Percentiles rank a stretch among this genome's conserved stretches.
Conservation (phyloP, 345 rosid genomes). For the Camelina sativa region DNA sequence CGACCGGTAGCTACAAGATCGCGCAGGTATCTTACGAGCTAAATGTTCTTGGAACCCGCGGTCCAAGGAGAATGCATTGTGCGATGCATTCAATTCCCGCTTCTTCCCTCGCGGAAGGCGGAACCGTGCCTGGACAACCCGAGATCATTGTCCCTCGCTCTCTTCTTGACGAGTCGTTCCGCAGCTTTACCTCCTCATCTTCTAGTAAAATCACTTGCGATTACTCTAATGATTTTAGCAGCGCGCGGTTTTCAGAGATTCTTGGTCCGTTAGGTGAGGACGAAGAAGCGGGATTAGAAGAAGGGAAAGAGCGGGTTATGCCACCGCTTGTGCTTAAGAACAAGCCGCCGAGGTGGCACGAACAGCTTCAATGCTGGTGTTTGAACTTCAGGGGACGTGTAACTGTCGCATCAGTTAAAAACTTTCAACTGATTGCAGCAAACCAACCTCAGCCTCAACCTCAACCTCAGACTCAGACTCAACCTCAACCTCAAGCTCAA, state of each 20-base stretch:
- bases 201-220: conserved; percentile 64
- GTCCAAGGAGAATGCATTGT: conserved; percentile 96
- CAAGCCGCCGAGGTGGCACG: conserved; percentile 96
- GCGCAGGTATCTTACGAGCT: conserved; percentile 88
- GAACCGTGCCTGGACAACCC: conserved; percentile 83
- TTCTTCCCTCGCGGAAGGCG: conserved; percentile 74
- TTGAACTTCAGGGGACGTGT: conserved; percentile 93
- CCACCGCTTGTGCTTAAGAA: conserved; percentile 74
- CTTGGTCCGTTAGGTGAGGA: conserved; percentile 61
- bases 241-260: conserved; percentile 86
- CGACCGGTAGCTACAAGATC: conserved; percentile 83
- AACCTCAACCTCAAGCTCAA: conserved; percentile 52
- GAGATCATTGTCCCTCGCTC: conserved; percentile 73
- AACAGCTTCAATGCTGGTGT: conserved; percentile 98
- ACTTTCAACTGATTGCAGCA: conserved; percentile 90
- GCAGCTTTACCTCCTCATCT: conserved; percentile 67
- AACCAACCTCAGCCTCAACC: conserved; percentile 69
- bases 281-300: conserved; percentile 39
- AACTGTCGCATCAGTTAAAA: conserved; percentile 94
- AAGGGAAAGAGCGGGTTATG: conserved; percentile 56
- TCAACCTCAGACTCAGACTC: conserved; percentile 54
- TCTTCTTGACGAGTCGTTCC: conserved; percentile 79
- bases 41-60: conserved; percentile 90
- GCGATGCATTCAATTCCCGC: conserved; percentile 80
- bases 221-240: conserved; percentile 71